phyloP scores from a whole-genome alignment of 805 yeast species.

The Candida loeiensis region DNA sequence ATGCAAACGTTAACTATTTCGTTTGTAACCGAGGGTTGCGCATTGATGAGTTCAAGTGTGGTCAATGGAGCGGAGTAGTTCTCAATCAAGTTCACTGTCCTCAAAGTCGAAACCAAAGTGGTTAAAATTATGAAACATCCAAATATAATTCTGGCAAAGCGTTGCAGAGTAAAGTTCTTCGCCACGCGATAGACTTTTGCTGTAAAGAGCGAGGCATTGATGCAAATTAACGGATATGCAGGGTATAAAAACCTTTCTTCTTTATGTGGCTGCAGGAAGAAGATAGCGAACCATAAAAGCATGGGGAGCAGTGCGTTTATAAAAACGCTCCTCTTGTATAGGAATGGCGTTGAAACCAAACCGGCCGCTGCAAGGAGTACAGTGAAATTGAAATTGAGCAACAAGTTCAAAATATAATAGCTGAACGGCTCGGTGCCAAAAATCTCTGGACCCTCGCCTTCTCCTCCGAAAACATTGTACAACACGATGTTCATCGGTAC shows the following conservation, averaged over 20 bases:
- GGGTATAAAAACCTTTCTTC: slow-evolving; percentile 92
- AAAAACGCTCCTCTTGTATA: slow-evolving; percentile 15
- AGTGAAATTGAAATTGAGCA: slow-evolving; percentile 69
- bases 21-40: slow-evolving; percentile 4
- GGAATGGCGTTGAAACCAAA: slow-evolving; percentile 22
- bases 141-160: slow-evolving; percentile 16
- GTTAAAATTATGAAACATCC: slow-evolving; percentile 31
- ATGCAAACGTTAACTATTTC: slow-evolving; percentile 58
- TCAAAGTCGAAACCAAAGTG: slow-evolving; percentile 30
- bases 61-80: slow-evolving; percentile 73
- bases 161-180: slow-evolving; percentile 3
- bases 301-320: slow-evolving; percentile 40
- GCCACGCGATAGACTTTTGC: slow-evolving; percentile 14
- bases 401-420: slow-evolving; percentile 66
- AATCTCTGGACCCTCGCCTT: slow-evolving; percentile 79
- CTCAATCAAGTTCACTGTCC: slow-evolving; percentile 56
- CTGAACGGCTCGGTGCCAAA: slow-evolving; percentile 81
- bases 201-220: slow-evolving; percentile 57
- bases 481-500: slow-evolving; percentile 81
- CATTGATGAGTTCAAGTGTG: slow-evolving; percentile 11
- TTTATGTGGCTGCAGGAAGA: slow-evolving; percentile 79
- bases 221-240: slow-evolving; percentile 63
- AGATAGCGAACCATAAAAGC: slow-evolving; percentile 62
- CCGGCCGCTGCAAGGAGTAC: slow-evolving; percentile 43
- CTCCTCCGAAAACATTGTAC: slow-evolving; percentile 73